A percentile compares a stretch with the other conserved stretches of the same genome.
These are phyloP conservation scores for Saturnispora sekii DNA, from an alignment of 805 yeast genomes.

Conservation along the genomic window DNA sequence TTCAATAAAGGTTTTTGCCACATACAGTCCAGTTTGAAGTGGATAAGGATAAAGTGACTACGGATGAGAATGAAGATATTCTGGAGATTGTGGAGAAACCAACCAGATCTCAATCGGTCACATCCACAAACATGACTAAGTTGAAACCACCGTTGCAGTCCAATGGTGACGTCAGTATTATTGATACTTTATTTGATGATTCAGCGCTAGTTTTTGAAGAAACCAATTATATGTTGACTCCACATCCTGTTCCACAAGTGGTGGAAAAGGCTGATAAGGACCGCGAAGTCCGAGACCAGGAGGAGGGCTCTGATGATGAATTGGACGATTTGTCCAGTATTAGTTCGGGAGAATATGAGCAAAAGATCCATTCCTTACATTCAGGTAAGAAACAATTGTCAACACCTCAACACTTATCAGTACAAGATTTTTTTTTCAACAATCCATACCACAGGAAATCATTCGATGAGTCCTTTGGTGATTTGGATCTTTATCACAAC, in stretches of 20 bases:
- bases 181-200: slow-evolving; percentile 1
- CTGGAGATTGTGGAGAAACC: slow-evolving; percentile 19
- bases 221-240: not conserved
- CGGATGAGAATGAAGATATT: slow-evolving; percentile 17
- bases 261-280: not conserved
- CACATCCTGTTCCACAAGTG: not conserved
- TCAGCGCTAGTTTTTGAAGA: not conserved
- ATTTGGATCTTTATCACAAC: not conserved
- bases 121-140: not conserved
- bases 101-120: not conserved
- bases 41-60: slow-evolving; percentile 14
- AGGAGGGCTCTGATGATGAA: slow-evolving; percentile 9
- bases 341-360: slow-evolving; percentile 3
- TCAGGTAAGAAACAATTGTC: not conserved
- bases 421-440: slow-evolving; percentile 44
- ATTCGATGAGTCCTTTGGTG: slow-evolving; percentile 10
- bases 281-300: not conserved
- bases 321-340: slow-evolving; percentile 9
- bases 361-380: slow-evolving; percentile 5
- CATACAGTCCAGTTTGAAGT: slow-evolving; percentile 64
- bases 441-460: slow-evolving; percentile 19
- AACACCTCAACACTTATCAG: slow-evolving; percentile 28
- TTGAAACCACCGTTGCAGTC: slow-evolving; percentile 1
- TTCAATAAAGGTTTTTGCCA: slow-evolving; percentile 49
- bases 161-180: slow-evolving; percentile 5